phyloP scores from a whole-genome alignment of 495 filamentous ascomycete species.

The Elasticomyces elasticus region DNA sequence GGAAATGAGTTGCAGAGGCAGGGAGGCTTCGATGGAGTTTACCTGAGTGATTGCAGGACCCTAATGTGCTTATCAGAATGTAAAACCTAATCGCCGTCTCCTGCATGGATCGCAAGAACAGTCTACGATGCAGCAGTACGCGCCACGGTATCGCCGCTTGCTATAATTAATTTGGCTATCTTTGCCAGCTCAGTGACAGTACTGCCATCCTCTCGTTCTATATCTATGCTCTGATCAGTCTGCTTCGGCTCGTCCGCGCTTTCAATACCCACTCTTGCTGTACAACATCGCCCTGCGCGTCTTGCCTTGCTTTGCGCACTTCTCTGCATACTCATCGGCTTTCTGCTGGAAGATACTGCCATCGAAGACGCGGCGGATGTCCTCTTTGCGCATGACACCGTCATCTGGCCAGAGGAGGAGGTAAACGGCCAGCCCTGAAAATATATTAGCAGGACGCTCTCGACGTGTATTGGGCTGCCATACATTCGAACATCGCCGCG shows the following conservation, averaged over 20 bases:
- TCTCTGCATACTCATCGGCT: slow-evolving; percentile 12
- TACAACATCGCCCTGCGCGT: not conserved
- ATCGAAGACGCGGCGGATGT: slow-evolving; percentile 27
- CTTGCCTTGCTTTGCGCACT: not conserved
- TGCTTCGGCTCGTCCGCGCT: not conserved
- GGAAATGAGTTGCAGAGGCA: too few species aligned
- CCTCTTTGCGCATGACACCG: slow-evolving; percentile 39
- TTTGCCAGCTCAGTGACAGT: too few species aligned
- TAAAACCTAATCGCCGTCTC: too few species aligned
- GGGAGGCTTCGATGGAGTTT: too few species aligned
- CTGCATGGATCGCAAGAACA: too few species aligned
- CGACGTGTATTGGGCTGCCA: not conserved
- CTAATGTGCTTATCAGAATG: too few species aligned
- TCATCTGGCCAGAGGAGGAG: slow-evolving; percentile 40
- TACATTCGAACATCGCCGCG: slow-evolving; percentile 36
- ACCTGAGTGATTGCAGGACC: too few species aligned
- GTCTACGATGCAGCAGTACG: too few species aligned
- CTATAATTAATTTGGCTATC: too few species aligned
- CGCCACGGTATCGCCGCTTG: too few species aligned
- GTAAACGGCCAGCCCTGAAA: slow-evolving; percentile 43
- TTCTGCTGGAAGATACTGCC: slow-evolving; percentile 16
- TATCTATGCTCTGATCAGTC: not conserved
- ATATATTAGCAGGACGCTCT: not conserved
- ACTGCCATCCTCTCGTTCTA: too few species aligned
- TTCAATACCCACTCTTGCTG: not conserved